phyloP scores from a whole-genome alignment of 106 monocot genomes.

The Cymbidium sinense region DNA sequence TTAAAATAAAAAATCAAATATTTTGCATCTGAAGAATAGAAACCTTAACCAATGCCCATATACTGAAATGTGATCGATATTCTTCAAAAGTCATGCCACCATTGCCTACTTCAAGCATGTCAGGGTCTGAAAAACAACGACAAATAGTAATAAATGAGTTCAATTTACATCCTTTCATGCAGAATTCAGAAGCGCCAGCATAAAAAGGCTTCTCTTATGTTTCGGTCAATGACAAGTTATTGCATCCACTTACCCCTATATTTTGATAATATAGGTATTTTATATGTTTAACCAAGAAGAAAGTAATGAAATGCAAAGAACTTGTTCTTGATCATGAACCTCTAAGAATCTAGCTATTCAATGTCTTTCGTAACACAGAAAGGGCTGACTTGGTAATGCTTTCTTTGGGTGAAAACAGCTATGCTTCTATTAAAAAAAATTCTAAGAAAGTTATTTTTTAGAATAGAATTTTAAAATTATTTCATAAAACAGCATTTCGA shows the following conservation, averaged over 20 bases:
- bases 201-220: background rate
- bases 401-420: too few species aligned
- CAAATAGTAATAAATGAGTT: background rate
- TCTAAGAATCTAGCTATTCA: too few species aligned
- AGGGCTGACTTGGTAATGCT: too few species aligned
- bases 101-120: constrained; percentile 94
- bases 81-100: constrained; percentile 82
- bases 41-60: constrained; percentile 94
- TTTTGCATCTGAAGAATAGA: background rate
- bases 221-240: background rate
- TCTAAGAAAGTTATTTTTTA: too few species aligned
- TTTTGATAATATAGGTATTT: background rate
- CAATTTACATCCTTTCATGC: background rate
- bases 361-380: too few species aligned
- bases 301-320: too few species aligned
- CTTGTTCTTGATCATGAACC: too few species aligned
- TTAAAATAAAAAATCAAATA: background rate
- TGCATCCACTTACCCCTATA: background rate
- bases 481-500: too few species aligned
- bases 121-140: constrained; percentile 51
- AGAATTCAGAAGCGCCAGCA: background rate
- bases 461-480: too few species aligned
- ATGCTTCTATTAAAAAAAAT: too few species aligned
- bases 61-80: constrained; percentile 83
- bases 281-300: background rate